A percentile compares a stretch with the other conserved stretches of the same genome.
Conservation (phyloP, 2,329 filamentous ascomycete genomes). For the Cladosporium cucumerinum region DNA sequence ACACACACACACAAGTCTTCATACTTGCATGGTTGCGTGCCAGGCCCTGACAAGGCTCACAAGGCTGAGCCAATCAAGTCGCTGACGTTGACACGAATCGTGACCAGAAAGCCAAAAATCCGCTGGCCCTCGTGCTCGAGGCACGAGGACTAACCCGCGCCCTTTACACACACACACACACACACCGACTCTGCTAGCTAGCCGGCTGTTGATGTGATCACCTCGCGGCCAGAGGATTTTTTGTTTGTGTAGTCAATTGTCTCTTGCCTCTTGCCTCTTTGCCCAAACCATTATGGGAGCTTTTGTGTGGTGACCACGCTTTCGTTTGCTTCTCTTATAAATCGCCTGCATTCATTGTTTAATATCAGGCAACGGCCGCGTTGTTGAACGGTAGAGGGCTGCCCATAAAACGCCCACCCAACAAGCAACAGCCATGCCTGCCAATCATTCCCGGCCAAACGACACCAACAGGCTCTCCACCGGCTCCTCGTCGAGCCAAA, state of each 20-base stretch:
- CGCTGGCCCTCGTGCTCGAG: not conserved
- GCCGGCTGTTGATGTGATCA: not conserved
- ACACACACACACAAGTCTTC: not conserved
- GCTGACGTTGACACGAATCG: not conserved
- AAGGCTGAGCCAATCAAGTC: not conserved
- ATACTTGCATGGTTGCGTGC: not conserved
- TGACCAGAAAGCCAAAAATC: not conserved
- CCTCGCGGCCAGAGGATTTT: not conserved
- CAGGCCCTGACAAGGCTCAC: not conserved
- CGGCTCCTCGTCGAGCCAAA: not conserved
- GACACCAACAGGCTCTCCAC: not conserved
- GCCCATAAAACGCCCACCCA: not conserved
- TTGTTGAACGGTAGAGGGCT: not conserved
- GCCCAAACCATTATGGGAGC: not conserved
- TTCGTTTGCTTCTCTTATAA: not conserved
- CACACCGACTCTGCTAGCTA: not conserved
- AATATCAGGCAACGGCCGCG: not conserved
- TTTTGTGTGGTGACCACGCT: not conserved
- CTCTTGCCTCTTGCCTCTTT: not conserved
- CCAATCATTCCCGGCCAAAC: not conserved
- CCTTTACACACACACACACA: not conserved
- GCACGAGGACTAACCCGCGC: slow-evolving; percentile 2
- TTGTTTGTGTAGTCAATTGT: not conserved
- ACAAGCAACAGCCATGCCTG: not conserved
- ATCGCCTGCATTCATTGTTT: not conserved